A percentile compares a stretch with the other conserved stretches of the same genome.
Conservation (phyloP, 345 rosid genomes). For the Populus deltoides region DNA sequence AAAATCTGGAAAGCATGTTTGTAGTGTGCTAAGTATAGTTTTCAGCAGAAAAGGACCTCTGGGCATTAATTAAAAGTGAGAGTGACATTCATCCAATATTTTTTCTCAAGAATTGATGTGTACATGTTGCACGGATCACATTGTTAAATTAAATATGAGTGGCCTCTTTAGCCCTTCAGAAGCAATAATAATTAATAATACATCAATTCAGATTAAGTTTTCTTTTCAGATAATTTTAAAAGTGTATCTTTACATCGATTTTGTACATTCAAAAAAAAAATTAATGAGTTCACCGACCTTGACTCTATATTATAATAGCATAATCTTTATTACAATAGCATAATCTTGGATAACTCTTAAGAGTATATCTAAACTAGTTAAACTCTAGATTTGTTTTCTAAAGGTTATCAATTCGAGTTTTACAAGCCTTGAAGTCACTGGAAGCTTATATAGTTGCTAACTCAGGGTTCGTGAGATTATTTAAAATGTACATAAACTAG, state of each 20-base stretch:
- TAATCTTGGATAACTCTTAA: rapidly evolving
- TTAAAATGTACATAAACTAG: too few relatives aligned
- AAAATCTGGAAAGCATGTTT: background rate
- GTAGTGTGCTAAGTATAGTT: background rate
- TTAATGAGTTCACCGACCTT: too few relatives aligned
- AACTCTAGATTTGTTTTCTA: rapidly evolving
- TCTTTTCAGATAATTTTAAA: too few relatives aligned
- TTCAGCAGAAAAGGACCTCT: background rate
- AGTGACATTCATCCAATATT: background rate
- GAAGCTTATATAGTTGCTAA: too few relatives aligned
- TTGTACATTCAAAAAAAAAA: too few relatives aligned
- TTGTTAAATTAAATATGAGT: background rate
- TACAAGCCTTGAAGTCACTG: too few relatives aligned
- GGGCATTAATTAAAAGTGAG: background rate
- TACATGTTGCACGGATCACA: background rate
- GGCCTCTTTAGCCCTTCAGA: background rate
- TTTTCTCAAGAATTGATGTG: background rate
- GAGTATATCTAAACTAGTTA: rapidly evolving
- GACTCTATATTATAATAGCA: too few relatives aligned
- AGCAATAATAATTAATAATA: background rate
- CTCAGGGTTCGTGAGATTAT: too few relatives aligned
- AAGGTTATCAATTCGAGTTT: too few relatives aligned
- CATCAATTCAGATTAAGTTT: too few relatives aligned
- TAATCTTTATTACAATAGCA: too few relatives aligned
- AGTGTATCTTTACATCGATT: too few relatives aligned